Percentiles rank a stretch among this genome's conserved stretches.
Evolutionary conservation across 352 stramenopile genomes (phyloP).

Genomic region (Phytophthora nicotianae): DNA sequence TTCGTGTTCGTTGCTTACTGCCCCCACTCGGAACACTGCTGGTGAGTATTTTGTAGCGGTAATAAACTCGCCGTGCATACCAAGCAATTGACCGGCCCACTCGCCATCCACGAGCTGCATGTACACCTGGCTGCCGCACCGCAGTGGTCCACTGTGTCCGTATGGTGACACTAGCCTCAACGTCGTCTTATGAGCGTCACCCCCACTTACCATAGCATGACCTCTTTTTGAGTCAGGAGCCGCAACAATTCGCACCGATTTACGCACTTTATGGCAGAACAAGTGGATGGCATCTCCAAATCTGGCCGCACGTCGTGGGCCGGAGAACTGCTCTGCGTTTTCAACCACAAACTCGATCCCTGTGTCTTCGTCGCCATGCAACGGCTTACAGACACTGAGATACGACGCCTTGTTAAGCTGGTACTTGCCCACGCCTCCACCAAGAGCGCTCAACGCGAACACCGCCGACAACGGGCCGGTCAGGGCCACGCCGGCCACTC

Average conservation of each 20-base stretch:
- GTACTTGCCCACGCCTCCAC: slow-evolving; percentile 65
- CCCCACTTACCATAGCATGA: slow-evolving; percentile 52
- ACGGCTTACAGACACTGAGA: slow-evolving; percentile 48
- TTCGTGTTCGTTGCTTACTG: slow-evolving; percentile 7
- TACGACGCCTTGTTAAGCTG: slow-evolving; percentile 71
- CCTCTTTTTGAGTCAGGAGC: slow-evolving; percentile 62
- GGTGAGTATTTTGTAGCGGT: slow-evolving; percentile 51
- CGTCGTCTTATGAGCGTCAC: slow-evolving; percentile 39
- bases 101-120: slow-evolving; percentile 57
- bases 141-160: slow-evolving; percentile 42
- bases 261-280: slow-evolving; percentile 49
- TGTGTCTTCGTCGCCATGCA: slow-evolving; percentile 13
- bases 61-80: slow-evolving; percentile 56
- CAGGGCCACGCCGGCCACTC: slow-evolving; percentile 58
- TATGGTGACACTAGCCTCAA: slow-evolving; percentile 67
- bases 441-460: slow-evolving; percentile 56
- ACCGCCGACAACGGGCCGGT: slow-evolving; percentile 58
- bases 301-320: slow-evolving; percentile 43
- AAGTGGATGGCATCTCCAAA: slow-evolving; percentile 65
- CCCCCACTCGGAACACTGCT: slow-evolving; percentile 41
- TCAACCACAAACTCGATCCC: slow-evolving; percentile 59
- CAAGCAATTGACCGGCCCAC: slow-evolving; percentile 56
- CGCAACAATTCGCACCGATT: slow-evolving; percentile 48
- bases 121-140: slow-evolving; percentile 59
- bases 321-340: slow-evolving; percentile 60